phyloP scores from a whole-genome alignment of 169 alveolate species.

The Eimeria sp. region DNA sequence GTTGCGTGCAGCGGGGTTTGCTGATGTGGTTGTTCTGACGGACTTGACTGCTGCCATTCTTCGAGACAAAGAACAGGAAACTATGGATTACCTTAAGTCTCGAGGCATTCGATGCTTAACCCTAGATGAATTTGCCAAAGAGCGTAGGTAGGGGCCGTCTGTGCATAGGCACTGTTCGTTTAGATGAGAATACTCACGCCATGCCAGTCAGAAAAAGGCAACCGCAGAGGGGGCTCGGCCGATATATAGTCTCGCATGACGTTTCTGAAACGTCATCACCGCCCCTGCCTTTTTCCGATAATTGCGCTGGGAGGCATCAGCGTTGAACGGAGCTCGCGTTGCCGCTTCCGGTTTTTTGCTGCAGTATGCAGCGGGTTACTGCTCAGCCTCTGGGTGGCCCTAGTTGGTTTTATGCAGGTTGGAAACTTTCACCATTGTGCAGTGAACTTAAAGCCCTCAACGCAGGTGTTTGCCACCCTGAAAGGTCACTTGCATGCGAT shows the following conservation, averaged over 20 bases:
- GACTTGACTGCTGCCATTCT: constrained; percentile 36
- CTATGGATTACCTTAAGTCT: not conserved
- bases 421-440: not conserved
- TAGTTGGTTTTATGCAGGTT: not conserved
- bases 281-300: not conserved
- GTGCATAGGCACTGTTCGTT: not conserved
- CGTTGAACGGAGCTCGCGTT: not conserved
- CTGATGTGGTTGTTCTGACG: constrained; percentile 47
- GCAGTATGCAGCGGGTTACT: not conserved
- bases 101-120: constrained; percentile 1
- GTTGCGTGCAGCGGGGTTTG: constrained; percentile 33
- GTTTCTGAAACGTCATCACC: not conserved
- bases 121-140: not conserved
- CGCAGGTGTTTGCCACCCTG: not conserved
- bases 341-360: not conserved
- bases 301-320: not conserved
- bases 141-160: not conserved
- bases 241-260: not conserved
- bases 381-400: not conserved
- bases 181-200: not conserved
- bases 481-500: not conserved
- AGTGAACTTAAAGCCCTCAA: not conserved
- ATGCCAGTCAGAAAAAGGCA: not conserved
- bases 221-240: not conserved
- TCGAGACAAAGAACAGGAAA: not conserved